Conservation (phyloP, 805 yeast species). For the Myxozyma geophila region DNA sequence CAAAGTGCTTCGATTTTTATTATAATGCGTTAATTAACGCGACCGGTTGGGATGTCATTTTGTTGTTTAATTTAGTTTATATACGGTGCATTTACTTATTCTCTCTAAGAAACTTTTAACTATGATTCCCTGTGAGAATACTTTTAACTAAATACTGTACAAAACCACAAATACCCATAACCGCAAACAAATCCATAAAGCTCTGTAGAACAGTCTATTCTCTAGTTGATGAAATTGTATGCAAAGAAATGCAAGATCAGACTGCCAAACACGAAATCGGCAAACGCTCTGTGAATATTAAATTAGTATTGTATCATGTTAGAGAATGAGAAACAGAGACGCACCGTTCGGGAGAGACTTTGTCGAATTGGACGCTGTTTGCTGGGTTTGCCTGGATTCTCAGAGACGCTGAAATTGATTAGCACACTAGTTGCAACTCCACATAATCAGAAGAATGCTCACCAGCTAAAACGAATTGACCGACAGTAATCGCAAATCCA, state of each 20-base stretch:
- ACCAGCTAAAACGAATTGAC: constrained; percentile 88
- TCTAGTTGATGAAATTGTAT: constrained; percentile 83
- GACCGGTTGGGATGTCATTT: neutral
- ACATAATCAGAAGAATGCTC: constrained; percentile 11
- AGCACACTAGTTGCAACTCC: neutral
- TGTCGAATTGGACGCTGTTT: constrained; percentile 48
- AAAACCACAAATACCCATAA: too few relatives aligned
- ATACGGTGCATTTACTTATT: neutral
- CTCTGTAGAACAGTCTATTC: neutral
- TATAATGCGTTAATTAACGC: neutral
- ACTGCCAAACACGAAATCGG: constrained; percentile 86
- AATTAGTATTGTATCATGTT: neutral
- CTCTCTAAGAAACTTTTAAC: too few relatives aligned
- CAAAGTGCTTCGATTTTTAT: neutral
- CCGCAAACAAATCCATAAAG: neutral
- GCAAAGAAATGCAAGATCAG: constrained; percentile 86
- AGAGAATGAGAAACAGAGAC: constrained; percentile 27
- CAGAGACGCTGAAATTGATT: constrained; percentile 57
- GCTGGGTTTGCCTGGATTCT: constrained; percentile 67
- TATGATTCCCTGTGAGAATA: too few relatives aligned
- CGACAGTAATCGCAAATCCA: constrained; percentile 90
- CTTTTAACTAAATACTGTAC: too few relatives aligned
- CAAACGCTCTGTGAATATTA: constrained; percentile 59
- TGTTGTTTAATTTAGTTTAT: neutral
- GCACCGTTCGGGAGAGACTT: constrained; percentile 54